A percentile compares a stretch with the other conserved stretches of the same genome.
Conservation (phyloP, 495 filamentous ascomycete species). For the Geoglossum glabrum region DNA sequence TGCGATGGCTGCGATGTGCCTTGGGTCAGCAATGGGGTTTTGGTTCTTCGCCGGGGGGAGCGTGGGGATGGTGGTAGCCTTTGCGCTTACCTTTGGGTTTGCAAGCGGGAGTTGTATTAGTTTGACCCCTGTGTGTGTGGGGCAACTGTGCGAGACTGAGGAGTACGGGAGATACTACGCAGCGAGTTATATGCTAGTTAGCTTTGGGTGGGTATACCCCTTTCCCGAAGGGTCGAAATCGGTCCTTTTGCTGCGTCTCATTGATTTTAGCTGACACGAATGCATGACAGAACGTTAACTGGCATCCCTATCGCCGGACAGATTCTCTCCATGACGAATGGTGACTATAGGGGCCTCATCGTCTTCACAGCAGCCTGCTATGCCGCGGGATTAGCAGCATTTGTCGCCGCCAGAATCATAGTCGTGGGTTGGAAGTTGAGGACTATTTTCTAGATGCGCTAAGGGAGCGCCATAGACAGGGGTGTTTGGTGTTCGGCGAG, state of each 20-base stretch:
- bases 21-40: slow-evolving; percentile 47
- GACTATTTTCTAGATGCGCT: slow-evolving; percentile 25
- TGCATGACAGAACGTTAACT: slow-evolving; percentile 36
- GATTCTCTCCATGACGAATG: slow-evolving; percentile 33
- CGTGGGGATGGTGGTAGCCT: slow-evolving; percentile 43
- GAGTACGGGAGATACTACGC: slow-evolving; percentile 73
- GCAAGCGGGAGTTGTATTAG: slow-evolving; percentile 69
- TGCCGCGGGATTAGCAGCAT: slow-evolving; percentile 35
- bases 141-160: slow-evolving; percentile 72
- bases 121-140: slow-evolving; percentile 73
- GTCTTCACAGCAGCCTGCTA: slow-evolving; percentile 47
- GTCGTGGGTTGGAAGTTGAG: slow-evolving; percentile 45
- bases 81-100: slow-evolving; percentile 65
- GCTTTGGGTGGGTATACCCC: slow-evolving; percentile 42
- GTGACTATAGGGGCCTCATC: slow-evolving; percentile 43
- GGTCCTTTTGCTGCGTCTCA: slow-evolving; percentile 1
- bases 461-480: no score
- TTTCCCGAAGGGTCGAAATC: no score
- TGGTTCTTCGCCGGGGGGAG: slow-evolving; percentile 56
- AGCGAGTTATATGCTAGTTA: slow-evolving; percentile 74
- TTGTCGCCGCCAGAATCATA: slow-evolving; percentile 38
- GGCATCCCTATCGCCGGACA: slow-evolving; percentile 77
- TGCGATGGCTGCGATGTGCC: slow-evolving; percentile 37
- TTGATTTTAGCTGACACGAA: slow-evolving; percentile 5
- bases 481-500: no score